These are phyloP conservation scores for Ambrosia hybrid DNA, from an alignment of 140 eudicot genomes.

Conservation along the genomic window DNA sequence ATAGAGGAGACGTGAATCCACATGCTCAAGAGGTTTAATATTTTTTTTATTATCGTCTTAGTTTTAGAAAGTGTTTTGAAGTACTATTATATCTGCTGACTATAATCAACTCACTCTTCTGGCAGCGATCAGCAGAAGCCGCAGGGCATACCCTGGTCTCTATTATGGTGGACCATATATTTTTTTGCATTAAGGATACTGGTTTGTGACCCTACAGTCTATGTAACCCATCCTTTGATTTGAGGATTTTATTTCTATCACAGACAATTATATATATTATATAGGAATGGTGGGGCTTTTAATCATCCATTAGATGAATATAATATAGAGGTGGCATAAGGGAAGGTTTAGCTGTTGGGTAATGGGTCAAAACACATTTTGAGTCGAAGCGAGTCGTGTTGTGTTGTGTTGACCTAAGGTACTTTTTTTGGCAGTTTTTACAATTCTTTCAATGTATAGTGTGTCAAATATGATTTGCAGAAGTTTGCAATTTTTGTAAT, in stretches of 20 bases:
- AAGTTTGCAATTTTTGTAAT: no score
- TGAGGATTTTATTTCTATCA: slow-evolving; percentile 2
- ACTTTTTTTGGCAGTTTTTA: slow-evolving; percentile 34
- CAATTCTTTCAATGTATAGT: background rate
- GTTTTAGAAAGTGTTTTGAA: slow-evolving; percentile 15
- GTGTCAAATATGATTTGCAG: no score
- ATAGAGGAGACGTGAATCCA: slow-evolving; percentile 83
- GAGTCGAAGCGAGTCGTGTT: background rate
- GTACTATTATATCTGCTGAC: slow-evolving; percentile 5
- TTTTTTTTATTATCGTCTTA: slow-evolving; percentile 14
- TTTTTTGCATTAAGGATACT: slow-evolving; percentile 84
- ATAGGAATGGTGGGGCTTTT: slow-evolving; percentile 15
- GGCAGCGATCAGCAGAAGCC: slow-evolving; percentile 83
- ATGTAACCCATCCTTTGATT: slow-evolving; percentile 13
- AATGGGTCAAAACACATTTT: background rate
- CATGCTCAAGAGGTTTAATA: slow-evolving; percentile 59
- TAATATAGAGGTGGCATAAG: background rate
- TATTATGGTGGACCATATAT: slow-evolving; percentile 87
- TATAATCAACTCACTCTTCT: slow-evolving; percentile 30
- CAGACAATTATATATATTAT: background rate
- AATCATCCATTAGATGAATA: slow-evolving; percentile 1
- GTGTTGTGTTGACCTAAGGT: slow-evolving; percentile 27
- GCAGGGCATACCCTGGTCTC: slow-evolving; percentile 93
- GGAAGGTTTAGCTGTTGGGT: background rate
- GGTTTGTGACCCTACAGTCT: slow-evolving; percentile 46